A percentile compares a stretch with the other conserved stretches of the same genome.
Conservation (phyloP, 1,284 basidiomycete genomes). For the Neonothopanus nambi region DNA sequence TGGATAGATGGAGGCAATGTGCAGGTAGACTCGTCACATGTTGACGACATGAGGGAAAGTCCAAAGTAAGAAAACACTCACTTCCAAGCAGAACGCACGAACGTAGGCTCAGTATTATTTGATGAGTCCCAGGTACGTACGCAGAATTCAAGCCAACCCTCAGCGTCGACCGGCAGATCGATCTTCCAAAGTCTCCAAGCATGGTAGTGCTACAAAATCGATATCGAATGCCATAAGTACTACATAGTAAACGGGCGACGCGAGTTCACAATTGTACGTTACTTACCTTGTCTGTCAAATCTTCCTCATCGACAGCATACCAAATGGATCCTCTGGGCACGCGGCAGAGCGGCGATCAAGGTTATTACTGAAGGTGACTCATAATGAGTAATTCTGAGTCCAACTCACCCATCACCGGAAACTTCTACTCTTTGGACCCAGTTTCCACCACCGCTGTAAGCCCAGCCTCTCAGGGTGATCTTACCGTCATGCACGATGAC, state of each 20-base stretch:
- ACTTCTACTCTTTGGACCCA: constrained; percentile 60
- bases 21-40: neutral
- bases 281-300: constrained; percentile 50
- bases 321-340: constrained; percentile 46
- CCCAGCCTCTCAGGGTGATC: constrained; percentile 50
- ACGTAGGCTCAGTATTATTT: constrained; percentile 59
- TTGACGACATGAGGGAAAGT: neutral
- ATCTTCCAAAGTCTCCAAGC: constrained; percentile 58
- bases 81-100: constrained; percentile 58
- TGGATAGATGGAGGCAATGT: neutral
- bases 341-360: too few species aligned
- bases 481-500: constrained; percentile 50
- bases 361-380: too few species aligned
- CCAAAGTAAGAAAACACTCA: constrained; percentile 31
- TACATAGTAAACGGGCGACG: too few species aligned
- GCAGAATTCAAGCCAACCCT: constrained; percentile 60
- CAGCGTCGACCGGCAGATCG: constrained; percentile 52
- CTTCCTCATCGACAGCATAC: constrained; percentile 46
- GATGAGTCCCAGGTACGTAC: constrained; percentile 61
- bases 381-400: too few species aligned
- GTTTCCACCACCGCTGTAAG: constrained; percentile 56
- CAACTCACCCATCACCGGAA: constrained; percentile 50
- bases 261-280: neutral
- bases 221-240: neutral
- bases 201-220: constrained; percentile 44